Evolutionary conservation across 176 grass and related monocot species (phyloP).

Genomic region (Eragrostis nindensis): DNA sequence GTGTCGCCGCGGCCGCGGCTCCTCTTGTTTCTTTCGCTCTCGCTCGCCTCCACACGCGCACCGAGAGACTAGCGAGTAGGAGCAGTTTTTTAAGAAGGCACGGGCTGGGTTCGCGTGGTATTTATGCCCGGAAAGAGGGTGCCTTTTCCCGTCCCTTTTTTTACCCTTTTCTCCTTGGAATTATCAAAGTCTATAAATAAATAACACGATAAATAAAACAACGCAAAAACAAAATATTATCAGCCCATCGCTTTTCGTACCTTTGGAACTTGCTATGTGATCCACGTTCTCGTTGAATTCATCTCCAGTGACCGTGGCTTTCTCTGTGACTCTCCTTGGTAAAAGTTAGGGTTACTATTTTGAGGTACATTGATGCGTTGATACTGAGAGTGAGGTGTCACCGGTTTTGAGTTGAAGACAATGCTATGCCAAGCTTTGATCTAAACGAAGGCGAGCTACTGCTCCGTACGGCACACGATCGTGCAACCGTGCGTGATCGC

Average conservation of each 20-base stretch:
- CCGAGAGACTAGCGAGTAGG: slow-evolving; percentile 12
- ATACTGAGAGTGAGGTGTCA: too few relatives aligned
- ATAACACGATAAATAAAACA: not conserved
- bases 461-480: not conserved
- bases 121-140: not conserved
- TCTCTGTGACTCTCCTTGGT: too few relatives aligned
- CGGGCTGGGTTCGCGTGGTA: slow-evolving; percentile 30
- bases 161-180: not conserved
- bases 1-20: slow-evolving; percentile 24
- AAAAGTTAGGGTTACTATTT: too few relatives aligned
- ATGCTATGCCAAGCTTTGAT: too few relatives aligned
- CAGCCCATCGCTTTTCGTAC: not conserved
- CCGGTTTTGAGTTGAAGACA: too few relatives aligned
- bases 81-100: slow-evolving; percentile 15
- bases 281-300: too few relatives aligned
- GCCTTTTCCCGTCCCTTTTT: not conserved
- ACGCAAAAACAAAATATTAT: not conserved
- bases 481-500: not conserved
- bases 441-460: too few relatives aligned
- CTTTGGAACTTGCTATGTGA: not conserved
- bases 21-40: slow-evolving; percentile 33
- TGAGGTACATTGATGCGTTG: too few relatives aligned
- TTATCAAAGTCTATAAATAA: not conserved
- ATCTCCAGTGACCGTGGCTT: too few relatives aligned
- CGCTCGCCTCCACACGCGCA: slow-evolving; percentile 40